Evolutionary conservation across 495 filamentous ascomycete species (phyloP).

Genomic region (Daldinia bambusicola): DNA sequence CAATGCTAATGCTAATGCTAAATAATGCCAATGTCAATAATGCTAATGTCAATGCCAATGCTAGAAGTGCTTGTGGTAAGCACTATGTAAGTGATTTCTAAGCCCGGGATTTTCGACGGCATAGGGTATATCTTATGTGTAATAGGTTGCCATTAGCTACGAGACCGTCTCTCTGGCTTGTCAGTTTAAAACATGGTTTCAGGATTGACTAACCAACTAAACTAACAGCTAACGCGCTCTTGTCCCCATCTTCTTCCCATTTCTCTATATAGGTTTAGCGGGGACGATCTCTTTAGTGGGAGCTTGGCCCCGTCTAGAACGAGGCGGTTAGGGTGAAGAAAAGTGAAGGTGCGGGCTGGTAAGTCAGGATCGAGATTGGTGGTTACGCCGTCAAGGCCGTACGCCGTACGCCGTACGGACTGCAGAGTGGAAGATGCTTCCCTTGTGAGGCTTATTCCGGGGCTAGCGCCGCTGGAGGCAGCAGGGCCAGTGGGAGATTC

Average conservation of each 20-base stretch:
- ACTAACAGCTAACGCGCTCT: no score
- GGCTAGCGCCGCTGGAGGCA: constrained; percentile 11
- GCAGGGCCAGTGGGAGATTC: constrained; percentile 11
- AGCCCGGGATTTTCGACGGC: constrained; percentile 32
- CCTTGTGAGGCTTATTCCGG: constrained; percentile 16
- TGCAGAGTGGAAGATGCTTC: constrained; percentile 7
- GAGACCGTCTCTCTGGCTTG: constrained; percentile 24
- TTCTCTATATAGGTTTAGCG: constrained; percentile 18
- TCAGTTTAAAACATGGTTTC: constrained; percentile 5
- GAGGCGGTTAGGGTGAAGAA: background rate
- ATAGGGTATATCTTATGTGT: constrained; percentile 16
- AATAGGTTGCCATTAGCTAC: constrained; percentile 33
- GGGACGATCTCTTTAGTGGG: constrained; percentile 30
- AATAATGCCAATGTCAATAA: background rate
- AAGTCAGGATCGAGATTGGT: constrained; percentile 5
- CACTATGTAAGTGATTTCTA: constrained; percentile 1
- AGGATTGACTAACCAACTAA: background rate
- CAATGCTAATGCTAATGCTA: background rate
- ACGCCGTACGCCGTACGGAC: no score
- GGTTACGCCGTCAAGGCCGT: no score
- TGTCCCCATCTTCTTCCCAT: background rate
- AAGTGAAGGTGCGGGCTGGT: background rate
- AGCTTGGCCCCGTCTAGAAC: constrained; percentile 23
- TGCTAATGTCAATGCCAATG: background rate
- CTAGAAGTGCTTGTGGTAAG: no score